A percentile compares a stretch with the other conserved stretches of the same genome.
Evolutionary conservation across 2,329 filamentous ascomycete species (phyloP).

Genomic region (Aspergillus fumigatus): DNA sequence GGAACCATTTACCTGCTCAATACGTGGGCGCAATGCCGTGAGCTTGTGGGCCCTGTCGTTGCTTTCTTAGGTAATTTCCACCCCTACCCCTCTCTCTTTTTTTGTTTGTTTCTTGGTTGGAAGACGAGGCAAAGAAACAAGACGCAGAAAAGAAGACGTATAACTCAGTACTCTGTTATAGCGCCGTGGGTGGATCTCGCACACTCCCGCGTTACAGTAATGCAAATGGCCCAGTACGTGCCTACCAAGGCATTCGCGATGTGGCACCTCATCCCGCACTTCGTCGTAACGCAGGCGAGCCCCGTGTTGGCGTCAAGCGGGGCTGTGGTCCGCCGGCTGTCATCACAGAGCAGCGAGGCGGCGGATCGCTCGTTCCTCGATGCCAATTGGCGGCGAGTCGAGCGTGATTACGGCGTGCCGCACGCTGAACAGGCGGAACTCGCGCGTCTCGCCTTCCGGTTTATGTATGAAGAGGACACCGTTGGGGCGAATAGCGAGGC

Average conservation of each 20-base stretch:
- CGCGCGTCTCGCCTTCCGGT: conserved; percentile 6
- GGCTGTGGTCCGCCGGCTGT: conserved; percentile 9
- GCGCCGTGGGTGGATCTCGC: conserved; percentile 42
- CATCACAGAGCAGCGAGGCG: neutral
- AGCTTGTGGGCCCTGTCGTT: conserved; percentile 4
- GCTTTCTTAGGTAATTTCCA: conserved; percentile 13
- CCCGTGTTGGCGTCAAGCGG: conserved; percentile 21
- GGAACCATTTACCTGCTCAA: conserved; percentile 45
- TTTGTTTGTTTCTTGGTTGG: no score
- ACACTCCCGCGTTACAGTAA: conserved; percentile 28
- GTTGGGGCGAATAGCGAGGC: conserved; percentile 38
- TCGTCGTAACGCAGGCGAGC: conserved; percentile 18
- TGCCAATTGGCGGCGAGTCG: conserved; percentile 12
- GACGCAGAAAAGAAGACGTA: neutral
- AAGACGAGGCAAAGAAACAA: neutral
- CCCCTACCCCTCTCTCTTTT: no score
- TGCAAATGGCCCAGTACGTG: conserved; percentile 24
- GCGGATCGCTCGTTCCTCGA: conserved; percentile 7
- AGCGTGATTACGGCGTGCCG: conserved; percentile 16
- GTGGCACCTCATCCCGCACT: conserved; percentile 26
- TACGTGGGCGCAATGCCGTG: conserved; percentile 20
- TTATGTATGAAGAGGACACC: conserved; percentile 27
- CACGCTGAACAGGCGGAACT: conserved; percentile 14
- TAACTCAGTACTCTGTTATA: conserved; percentile 21
- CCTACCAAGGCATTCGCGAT: conserved; percentile 19